phyloP scores from a whole-genome alignment of 495 filamentous ascomycete genomes.

The Geoglossum glabrum region DNA sequence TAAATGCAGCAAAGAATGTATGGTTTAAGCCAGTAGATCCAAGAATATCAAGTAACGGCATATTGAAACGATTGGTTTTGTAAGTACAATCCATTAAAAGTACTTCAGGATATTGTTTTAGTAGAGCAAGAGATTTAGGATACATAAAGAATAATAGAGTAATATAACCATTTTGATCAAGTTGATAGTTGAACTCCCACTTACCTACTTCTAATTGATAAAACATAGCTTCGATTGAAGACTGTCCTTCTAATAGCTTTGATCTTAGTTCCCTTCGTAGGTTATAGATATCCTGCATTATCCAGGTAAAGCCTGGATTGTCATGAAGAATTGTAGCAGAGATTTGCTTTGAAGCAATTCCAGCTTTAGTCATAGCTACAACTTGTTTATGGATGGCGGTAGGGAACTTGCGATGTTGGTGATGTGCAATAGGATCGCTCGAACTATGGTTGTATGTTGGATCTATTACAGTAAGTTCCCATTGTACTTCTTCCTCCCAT shows the following conservation, averaged over 20 bases:
- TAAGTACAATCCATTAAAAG: conserved; percentile 9
- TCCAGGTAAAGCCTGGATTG: background rate
- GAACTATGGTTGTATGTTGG: background rate
- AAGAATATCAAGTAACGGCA: conserved; percentile 9
- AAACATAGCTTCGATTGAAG: background rate
- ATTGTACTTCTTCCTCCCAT: background rate
- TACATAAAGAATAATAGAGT: background rate
- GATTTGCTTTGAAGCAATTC: background rate
- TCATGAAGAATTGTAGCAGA: background rate
- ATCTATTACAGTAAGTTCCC: background rate
- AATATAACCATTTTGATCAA: background rate
- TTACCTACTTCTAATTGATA: background rate
- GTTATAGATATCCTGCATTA: background rate
- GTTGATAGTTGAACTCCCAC: background rate
- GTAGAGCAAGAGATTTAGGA: background rate
- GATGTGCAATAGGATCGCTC: background rate
- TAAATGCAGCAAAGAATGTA: conserved; percentile 4
- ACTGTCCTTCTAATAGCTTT: background rate
- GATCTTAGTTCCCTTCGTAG: background rate
- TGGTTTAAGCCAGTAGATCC: conserved; percentile 6
- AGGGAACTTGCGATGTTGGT: background rate
- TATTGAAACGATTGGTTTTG: conserved; percentile 11
- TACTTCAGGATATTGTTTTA: conserved; percentile 4
- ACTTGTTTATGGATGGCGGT: background rate
- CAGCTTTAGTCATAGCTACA: background rate